phyloP scores from a whole-genome alignment of 441 rosid species.

The Adansonia rubrostipa region DNA sequence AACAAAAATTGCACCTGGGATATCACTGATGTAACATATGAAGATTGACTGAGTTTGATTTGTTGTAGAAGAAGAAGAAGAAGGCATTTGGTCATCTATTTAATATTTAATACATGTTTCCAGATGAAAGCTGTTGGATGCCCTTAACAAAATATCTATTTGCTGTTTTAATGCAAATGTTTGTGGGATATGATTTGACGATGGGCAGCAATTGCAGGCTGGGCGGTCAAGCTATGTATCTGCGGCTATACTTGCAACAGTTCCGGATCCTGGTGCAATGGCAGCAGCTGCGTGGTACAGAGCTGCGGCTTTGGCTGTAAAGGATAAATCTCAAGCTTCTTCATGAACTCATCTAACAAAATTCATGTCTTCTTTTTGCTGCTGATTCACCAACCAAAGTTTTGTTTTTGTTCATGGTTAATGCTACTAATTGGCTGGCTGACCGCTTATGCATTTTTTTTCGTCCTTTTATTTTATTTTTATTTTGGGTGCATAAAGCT shows the following conservation, averaged over 20 bases:
- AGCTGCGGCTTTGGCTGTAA: constrained; percentile 87
- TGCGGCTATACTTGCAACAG: constrained; percentile 58
- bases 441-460: constrained; percentile 46
- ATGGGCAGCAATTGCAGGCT: constrained; percentile 50
- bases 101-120: no score
- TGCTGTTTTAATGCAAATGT: neutral
- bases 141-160: neutral
- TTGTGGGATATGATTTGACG: constrained; percentile 22
- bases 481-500: constrained; percentile 37
- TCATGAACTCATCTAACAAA: constrained; percentile 22
- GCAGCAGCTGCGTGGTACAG: constrained; percentile 90
- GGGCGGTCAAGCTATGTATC: constrained; percentile 90
- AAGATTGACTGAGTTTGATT: neutral
- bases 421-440: constrained; percentile 41
- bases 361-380: no score
- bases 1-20: neutral
- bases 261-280: constrained; percentile 98
- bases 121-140: neutral
- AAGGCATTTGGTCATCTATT: neutral
- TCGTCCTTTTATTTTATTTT: neutral
- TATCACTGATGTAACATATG: neutral
- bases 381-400: no score
- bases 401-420: constrained; percentile 21
- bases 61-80: no score
- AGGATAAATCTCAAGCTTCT: constrained; percentile 35